Conservation (phyloP, 805 yeast genomes). For the Kodamaea kakaduensis region DNA sequence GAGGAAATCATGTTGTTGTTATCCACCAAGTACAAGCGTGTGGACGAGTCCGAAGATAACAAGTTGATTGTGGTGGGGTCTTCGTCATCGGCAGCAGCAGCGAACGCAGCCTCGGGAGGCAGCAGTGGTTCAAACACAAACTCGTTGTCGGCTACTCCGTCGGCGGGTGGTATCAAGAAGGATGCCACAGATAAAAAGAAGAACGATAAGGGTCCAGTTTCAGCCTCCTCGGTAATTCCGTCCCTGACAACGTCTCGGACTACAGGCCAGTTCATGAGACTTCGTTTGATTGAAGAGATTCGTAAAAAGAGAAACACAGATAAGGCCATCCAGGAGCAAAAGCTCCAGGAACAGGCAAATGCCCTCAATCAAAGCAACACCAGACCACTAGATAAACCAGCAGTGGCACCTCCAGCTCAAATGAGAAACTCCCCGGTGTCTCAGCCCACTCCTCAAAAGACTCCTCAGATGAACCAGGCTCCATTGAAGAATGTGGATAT, state of each 20-base stretch:
- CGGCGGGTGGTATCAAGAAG: constrained; percentile 12
- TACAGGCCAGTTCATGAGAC: constrained; percentile 72
- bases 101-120: constrained; percentile 13
- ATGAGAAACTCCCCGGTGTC: constrained; percentile 15
- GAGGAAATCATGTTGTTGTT: constrained; percentile 77
- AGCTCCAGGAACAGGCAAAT: constrained; percentile 34
- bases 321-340: constrained; percentile 39
- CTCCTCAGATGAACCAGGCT: background rate
- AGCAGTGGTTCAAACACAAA: constrained; percentile 11
- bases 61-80: constrained; percentile 39
- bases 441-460: constrained; percentile 15
- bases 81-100: constrained; percentile 20
- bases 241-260: constrained; percentile 24
- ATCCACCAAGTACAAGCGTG: constrained; percentile 35
- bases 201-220: constrained; percentile 14
- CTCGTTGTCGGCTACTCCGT: constrained; percentile 18
- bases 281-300: constrained; percentile 85
- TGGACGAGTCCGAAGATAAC: constrained; percentile 34
- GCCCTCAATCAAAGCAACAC: constrained; percentile 29
- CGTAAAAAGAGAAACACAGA: constrained; percentile 57
- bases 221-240: constrained; percentile 16
- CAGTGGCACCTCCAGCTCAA: constrained; percentile 19
- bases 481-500: constrained; percentile 4
- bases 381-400: constrained; percentile 24
- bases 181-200: constrained; percentile 31